These are phyloP conservation scores for Penicillium turbatum DNA, from an alignment of 495 filamentous ascomycete genomes.

Conservation along the genomic window DNA sequence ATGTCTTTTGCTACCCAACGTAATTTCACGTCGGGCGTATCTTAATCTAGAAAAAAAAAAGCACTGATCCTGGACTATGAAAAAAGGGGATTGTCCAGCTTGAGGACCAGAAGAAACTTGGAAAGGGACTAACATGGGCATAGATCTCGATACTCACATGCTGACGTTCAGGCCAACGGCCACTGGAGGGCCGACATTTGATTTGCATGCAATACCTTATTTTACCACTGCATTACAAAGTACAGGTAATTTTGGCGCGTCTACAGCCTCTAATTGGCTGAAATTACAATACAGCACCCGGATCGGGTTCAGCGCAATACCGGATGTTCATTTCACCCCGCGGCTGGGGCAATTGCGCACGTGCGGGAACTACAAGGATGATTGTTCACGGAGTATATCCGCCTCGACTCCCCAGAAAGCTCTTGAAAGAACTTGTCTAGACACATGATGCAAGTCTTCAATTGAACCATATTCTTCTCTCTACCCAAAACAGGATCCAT, in stretches of 20 bases:
- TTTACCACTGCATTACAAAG: neutral
- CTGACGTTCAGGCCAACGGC: conserved; percentile 13
- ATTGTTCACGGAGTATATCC: too few relatives aligned
- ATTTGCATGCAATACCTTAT: neutral
- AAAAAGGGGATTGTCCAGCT: too few relatives aligned
- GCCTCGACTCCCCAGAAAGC: neutral
- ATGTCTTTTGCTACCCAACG: conserved; percentile 4
- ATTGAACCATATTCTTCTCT: neutral
- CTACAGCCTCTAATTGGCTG: conserved; percentile 7
- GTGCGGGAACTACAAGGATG: conserved; percentile 11
- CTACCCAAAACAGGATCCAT: neutral
- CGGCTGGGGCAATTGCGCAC: conserved; percentile 20
- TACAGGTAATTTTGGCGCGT: neutral
- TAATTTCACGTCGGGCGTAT: neutral
- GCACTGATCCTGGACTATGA: too few relatives aligned
- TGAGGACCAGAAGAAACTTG: too few relatives aligned
- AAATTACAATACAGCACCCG: neutral
- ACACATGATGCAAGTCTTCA: neutral
- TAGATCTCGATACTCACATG: conserved; percentile 11
- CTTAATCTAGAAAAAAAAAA: neutral
- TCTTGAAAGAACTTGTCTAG: neutral
- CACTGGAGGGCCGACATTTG: conserved; percentile 14
- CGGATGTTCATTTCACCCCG: conserved; percentile 3
- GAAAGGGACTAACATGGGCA: too few relatives aligned
- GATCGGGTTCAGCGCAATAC: conserved; percentile 9